phyloP scores from a whole-genome alignment of 1,284 basidiomycete genomes.

The Sanghuangporus weigelae region DNA sequence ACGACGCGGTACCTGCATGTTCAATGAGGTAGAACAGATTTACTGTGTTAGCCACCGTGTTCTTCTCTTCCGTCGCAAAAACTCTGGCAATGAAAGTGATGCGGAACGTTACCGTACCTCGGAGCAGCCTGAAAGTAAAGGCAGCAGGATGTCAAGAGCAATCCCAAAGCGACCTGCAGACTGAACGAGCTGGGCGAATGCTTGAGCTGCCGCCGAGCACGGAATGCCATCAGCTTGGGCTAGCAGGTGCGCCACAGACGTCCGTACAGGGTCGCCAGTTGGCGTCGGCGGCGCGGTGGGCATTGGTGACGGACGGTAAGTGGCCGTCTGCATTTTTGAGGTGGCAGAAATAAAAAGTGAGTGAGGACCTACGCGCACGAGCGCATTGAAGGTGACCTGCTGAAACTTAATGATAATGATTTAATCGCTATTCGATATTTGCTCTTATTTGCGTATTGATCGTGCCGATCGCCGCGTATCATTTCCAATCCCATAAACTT shows the following conservation, averaged over 20 bases:
- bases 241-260: conserved; percentile 58
- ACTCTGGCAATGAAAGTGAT: conserved; percentile 6
- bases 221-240: conserved; percentile 57
- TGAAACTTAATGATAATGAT: too few relatives aligned
- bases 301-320: conserved; percentile 11
- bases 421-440: background rate
- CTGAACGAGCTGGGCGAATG: conserved; percentile 66
- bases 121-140: conserved; percentile 46
- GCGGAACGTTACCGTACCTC: conserved; percentile 23
- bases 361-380: background rate
- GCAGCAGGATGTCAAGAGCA: conserved; percentile 70
- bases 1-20: conserved; percentile 53
- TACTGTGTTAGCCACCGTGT: conserved; percentile 17
- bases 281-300: conserved; percentile 2
- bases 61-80: background rate
- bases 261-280: conserved; percentile 32
- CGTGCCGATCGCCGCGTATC: background rate
- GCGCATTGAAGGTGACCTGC: conserved; percentile 1
- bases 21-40: conserved; percentile 4
- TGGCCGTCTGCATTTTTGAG: conserved; percentile 12
- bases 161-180: conserved; percentile 68
- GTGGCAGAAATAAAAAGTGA: background rate
- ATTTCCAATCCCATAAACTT: background rate
- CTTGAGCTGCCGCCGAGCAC: conserved; percentile 67
- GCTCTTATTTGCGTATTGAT: background rate